Evolutionary conservation across 225 moss, liverwort and hornwort genomes (phyloP).

Genomic region (Pleurozium schreberi): DNA sequence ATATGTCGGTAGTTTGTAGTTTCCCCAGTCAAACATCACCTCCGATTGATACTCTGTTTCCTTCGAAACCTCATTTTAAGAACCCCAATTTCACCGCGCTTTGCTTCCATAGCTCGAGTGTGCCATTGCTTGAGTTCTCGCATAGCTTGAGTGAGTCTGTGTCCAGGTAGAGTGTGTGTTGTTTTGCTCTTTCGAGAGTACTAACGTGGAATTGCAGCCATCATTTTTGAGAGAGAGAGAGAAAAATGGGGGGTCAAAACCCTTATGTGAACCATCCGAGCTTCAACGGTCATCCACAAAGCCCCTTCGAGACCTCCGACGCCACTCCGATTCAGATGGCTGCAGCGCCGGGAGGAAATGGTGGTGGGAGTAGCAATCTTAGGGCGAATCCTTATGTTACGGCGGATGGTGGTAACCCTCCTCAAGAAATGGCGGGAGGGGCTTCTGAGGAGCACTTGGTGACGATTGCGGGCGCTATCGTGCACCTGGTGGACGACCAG

Average conservation of each 20-base stretch:
- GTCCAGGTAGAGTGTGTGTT: not conserved
- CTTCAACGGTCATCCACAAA: not conserved
- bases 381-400: not conserved
- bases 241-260: not conserved
- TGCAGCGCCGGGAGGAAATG: not conserved
- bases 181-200: not conserved
- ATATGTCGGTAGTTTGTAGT: not conserved
- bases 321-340: not conserved
- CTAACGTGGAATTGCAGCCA: not conserved
- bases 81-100: not conserved
- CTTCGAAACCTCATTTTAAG: not conserved
- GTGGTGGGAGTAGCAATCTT: not conserved
- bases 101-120: not conserved
- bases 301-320: not conserved
- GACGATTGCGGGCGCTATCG: constrained; percentile 57
- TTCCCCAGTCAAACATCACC: not conserved
- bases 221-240: not conserved
- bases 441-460: constrained; percentile 51
- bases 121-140: not conserved
- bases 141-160: not conserved
- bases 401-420: not conserved
- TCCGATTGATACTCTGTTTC: not conserved
- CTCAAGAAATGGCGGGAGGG: not conserved
- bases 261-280: constrained; percentile 17
- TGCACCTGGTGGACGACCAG: constrained; percentile 78